Percentiles rank a stretch among this genome's conserved stretches.
Evolutionary conservation across 495 filamentous ascomycete genomes (phyloP).

Genomic region (Chaetomium cochliodes): DNA sequence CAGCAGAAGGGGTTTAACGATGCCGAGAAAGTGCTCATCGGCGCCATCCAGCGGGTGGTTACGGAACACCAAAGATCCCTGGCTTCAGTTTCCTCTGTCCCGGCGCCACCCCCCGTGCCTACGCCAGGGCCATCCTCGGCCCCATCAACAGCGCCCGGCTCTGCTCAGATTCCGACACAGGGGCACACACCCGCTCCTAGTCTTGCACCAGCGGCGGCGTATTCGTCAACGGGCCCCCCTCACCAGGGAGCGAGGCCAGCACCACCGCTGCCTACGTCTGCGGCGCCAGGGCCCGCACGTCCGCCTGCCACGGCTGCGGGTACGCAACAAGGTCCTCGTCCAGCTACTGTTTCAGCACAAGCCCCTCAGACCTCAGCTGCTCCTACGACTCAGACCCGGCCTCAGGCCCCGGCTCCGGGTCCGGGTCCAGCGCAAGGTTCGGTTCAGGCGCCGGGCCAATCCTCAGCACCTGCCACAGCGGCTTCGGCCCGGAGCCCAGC

Average conservation of each 20-base stretch:
- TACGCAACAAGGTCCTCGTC: slow-evolving; percentile 10
- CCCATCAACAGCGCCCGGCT: not conserved
- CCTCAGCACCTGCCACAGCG: not conserved
- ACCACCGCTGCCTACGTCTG: not conserved
- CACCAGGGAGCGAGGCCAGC: not conserved
- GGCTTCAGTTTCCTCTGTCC: slow-evolving; percentile 15
- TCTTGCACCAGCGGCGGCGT: not conserved
- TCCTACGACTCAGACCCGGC: not conserved
- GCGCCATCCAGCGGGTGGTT: slow-evolving; percentile 27
- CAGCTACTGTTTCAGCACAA: not conserved
- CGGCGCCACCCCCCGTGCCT: slow-evolving; percentile 1
- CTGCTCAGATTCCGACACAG: not conserved
- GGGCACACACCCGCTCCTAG: slow-evolving; percentile 11
- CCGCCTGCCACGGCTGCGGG: not conserved
- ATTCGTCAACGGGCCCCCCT: not conserved
- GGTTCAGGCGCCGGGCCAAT: not conserved
- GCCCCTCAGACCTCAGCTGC: not conserved
- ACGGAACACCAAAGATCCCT: slow-evolving; percentile 26
- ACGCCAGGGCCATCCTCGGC: slow-evolving; percentile 12
- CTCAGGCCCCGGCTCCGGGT: not conserved
- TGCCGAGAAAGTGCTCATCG: slow-evolving; percentile 35
- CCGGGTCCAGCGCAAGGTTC: not conserved
- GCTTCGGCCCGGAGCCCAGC: not conserved
- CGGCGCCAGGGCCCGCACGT: not conserved
- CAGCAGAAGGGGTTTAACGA: slow-evolving; percentile 30